A percentile compares a stretch with the other conserved stretches of the same genome.
phyloP scores from a whole-genome alignment of 306 rosid genomes.

The Vachellia collinsii region DNA sequence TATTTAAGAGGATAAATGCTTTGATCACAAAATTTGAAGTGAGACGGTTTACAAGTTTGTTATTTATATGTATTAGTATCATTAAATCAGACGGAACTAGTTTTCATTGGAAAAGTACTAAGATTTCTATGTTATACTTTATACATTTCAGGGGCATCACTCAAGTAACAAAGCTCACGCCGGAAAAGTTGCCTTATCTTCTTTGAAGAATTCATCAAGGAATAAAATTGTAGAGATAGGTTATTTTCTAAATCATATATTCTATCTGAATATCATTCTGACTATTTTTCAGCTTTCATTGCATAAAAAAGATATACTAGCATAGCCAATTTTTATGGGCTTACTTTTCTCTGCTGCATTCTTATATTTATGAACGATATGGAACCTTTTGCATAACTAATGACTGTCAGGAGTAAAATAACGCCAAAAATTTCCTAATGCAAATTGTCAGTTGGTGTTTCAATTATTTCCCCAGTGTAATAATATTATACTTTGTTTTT shows the following conservation, averaged over 20 bases:
- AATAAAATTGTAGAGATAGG: slow-evolving; percentile 84
- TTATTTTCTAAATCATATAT: slow-evolving; percentile 40
- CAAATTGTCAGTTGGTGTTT: neutral
- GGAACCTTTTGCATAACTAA: slow-evolving; percentile 1
- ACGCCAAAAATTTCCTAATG: slow-evolving; percentile 10
- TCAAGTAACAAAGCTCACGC: slow-evolving; percentile 65
- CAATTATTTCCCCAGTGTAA: neutral
- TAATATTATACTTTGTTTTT: neutral
- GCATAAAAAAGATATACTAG: slow-evolving; percentile 22
- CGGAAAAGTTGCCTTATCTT: slow-evolving; percentile 68
- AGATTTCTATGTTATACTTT: slow-evolving; percentile 15
- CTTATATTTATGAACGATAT: slow-evolving; percentile 5
- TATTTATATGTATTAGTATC: slow-evolving; percentile 19
- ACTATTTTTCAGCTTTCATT: slow-evolving; percentile 28
- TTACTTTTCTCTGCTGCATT: slow-evolving; percentile 14
- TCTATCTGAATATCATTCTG: slow-evolving; percentile 18
- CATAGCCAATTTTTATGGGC: slow-evolving; percentile 29
- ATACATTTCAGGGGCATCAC: slow-evolving; percentile 71
- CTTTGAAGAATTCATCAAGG: slow-evolving; percentile 76
- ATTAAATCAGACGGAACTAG: slow-evolving; percentile 19
- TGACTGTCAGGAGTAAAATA: slow-evolving; percentile 5
- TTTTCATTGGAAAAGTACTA: slow-evolving; percentile 1
- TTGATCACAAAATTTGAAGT: slow-evolving; percentile 61
- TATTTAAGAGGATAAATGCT: slow-evolving; percentile 58
- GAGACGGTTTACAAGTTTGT: slow-evolving; percentile 43